These are phyloP conservation scores for Striga hermonthica DNA, from an alignment of 305 asterid species.

Conservation along the genomic window DNA sequence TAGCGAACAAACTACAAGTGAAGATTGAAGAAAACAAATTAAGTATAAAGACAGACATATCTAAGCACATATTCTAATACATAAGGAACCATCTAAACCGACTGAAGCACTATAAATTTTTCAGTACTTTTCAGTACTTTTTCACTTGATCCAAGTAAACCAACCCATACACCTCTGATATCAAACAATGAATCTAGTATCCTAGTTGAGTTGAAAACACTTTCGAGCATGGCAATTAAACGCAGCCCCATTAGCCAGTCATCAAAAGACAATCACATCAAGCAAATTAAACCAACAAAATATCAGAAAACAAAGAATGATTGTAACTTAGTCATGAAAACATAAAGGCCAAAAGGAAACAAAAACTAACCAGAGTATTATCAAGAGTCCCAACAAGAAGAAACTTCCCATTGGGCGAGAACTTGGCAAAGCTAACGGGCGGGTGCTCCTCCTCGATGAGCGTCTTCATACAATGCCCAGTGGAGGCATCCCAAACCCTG, in stretches of 20 bases:
- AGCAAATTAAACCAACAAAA: constrained; percentile 15
- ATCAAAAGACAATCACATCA: constrained; percentile 1
- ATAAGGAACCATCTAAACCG: too few species aligned
- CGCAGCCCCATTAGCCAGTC: background rate
- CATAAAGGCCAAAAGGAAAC: constrained; percentile 19
- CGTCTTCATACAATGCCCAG: constrained; percentile 95
- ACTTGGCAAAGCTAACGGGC: constrained; percentile 89
- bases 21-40: background rate
- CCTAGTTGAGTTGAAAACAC: background rate
- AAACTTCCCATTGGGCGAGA: constrained; percentile 90
- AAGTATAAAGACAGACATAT: too few species aligned
- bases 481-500: constrained; percentile 95
- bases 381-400: constrained; percentile 89
- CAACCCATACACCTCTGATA: too few species aligned
- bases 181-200: background rate
- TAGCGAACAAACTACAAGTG: background rate
- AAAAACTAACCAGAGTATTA: constrained; percentile 67
- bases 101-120: too few species aligned
- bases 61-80: too few species aligned
- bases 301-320: constrained; percentile 13
- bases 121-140: too few species aligned
- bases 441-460: constrained; percentile 93
- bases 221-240: background rate
- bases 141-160: too few species aligned
- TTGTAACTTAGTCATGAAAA: constrained; percentile 5